These are phyloP conservation scores for Ophiostoma ulmi DNA, from an alignment of 2,329 filamentous ascomycete species.

Conservation along the genomic window DNA sequence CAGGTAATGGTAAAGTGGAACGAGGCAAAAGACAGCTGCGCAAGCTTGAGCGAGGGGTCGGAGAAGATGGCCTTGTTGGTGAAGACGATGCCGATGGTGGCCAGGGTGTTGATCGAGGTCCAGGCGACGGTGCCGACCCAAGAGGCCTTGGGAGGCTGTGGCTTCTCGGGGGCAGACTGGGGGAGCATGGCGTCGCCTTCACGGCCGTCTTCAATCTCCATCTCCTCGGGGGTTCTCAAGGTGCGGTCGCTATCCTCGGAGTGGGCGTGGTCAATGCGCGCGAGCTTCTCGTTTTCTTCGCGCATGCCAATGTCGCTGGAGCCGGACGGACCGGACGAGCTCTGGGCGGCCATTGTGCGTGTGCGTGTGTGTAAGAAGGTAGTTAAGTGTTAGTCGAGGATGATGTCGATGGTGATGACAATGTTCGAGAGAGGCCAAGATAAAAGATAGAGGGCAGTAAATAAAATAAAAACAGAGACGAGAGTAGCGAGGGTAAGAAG, in stretches of 20 bases:
- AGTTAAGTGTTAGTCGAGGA: not conserved
- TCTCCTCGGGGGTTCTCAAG: conserved; percentile 33
- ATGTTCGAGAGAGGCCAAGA: not conserved
- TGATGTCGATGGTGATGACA: not conserved
- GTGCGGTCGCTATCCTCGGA: conserved; percentile 34
- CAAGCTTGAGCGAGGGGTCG: conserved; percentile 54
- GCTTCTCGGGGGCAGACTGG: conserved; percentile 32
- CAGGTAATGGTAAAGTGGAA: conserved; percentile 66
- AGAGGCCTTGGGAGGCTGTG: conserved; percentile 35
- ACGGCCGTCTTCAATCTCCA: conserved; percentile 38
- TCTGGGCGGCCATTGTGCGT: conserved; percentile 30
- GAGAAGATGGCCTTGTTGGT: conserved; percentile 67
- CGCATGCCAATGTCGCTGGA: conserved; percentile 33
- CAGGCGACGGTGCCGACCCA: conserved; percentile 44
- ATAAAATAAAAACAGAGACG: not conserved
- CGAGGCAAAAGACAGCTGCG: conserved; percentile 60
- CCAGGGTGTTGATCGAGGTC: conserved; percentile 58
- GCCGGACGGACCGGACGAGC: conserved; percentile 36
- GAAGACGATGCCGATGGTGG: conserved; percentile 62
- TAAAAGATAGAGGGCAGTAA: not conserved
- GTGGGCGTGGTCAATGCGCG: conserved; percentile 29
- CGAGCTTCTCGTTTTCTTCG: conserved; percentile 34
- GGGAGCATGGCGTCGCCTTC: conserved; percentile 42
- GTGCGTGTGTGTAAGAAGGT: not conserved
- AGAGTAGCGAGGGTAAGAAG: not conserved